These are phyloP conservation scores for Zygosaccharomyces bisporus DNA, from an alignment of 805 yeast species.

Conservation along the genomic window DNA sequence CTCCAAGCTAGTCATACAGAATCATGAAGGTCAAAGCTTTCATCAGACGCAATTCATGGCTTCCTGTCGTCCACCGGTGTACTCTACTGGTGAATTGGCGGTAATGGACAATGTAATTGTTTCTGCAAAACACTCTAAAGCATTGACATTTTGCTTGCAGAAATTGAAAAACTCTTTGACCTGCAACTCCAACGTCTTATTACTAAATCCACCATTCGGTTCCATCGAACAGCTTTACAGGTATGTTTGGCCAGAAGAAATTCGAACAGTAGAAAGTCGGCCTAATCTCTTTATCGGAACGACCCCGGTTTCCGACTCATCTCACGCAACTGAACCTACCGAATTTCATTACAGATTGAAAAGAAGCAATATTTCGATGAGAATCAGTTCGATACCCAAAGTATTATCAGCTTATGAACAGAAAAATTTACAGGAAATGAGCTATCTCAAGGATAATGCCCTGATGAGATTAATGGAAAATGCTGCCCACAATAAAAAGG, in stretches of 20 bases:
- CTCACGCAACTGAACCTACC: conserved; percentile 3
- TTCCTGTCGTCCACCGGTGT: conserved; percentile 31
- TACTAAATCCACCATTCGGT: conserved; percentile 75
- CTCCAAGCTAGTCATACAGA: conserved; percentile 35
- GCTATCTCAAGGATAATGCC: conserved; percentile 9
- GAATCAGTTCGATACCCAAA: conserved; percentile 18
- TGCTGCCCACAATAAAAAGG: conserved; percentile 7
- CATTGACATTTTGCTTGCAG: conserved; percentile 48
- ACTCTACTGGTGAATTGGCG: conserved; percentile 32
- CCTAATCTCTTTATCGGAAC: conserved; percentile 62
- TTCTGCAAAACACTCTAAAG: conserved; percentile 55
- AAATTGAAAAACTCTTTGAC: conserved; percentile 44
- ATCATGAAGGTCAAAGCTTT: conserved; percentile 21
- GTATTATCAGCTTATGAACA: conserved; percentile 11
- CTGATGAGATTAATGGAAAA: conserved; percentile 13
- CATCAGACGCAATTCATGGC: conserved; percentile 31
- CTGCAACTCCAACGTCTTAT: conserved; percentile 49
- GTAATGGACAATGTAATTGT: conserved; percentile 52
- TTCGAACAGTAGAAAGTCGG: no score
- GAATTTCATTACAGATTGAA: conserved; percentile 16
- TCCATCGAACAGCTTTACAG: conserved; percentile 46
- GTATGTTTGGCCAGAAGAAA: conserved; percentile 52
- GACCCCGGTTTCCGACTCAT: conserved; percentile 10
- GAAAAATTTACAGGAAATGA: conserved; percentile 8
- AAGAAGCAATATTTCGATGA: conserved; percentile 1